Evolutionary conservation across 192 early-diverging fungal species (phyloP).

Genomic region (Coemansia sp.): DNA sequence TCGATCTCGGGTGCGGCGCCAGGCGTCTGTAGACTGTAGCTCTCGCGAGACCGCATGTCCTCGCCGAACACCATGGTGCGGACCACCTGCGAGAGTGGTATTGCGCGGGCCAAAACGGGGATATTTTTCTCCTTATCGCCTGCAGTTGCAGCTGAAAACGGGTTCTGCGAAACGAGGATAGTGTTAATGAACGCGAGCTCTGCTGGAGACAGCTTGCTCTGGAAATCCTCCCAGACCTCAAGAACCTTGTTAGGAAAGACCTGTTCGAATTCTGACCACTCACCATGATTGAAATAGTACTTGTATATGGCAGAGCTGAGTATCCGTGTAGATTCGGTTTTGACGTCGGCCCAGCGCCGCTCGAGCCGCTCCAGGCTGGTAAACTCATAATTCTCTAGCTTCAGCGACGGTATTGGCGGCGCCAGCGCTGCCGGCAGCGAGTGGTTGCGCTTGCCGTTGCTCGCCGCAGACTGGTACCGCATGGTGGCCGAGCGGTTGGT

Average conservation of each 20-base stretch:
- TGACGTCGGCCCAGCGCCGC: slow-evolving; percentile 47
- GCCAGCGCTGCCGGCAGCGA: slow-evolving; percentile 40
- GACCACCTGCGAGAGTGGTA: slow-evolving; percentile 43
- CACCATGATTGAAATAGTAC: slow-evolving; percentile 55
- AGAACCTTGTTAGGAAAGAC: slow-evolving; percentile 48
- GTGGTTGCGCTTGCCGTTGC: slow-evolving; percentile 44
- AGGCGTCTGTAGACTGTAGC: slow-evolving; percentile 36
- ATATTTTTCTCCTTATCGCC: slow-evolving; percentile 37
- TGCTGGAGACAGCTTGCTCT: slow-evolving; percentile 28
- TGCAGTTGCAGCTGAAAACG: slow-evolving; percentile 35
- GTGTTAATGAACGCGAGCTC: slow-evolving; percentile 46
- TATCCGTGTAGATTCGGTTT: slow-evolving; percentile 46
- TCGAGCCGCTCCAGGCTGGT: slow-evolving; percentile 50
- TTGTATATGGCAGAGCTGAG: slow-evolving; percentile 56
- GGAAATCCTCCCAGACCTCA: slow-evolving; percentile 44
- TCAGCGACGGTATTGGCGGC: slow-evolving; percentile 14
- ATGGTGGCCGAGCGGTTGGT: neutral
- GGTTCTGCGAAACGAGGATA: slow-evolving; percentile 49
- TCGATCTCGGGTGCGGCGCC: slow-evolving; percentile 25
- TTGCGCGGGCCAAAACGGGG: slow-evolving; percentile 42
- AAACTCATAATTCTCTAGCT: slow-evolving; percentile 52
- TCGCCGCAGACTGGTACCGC: neutral
- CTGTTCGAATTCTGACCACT: slow-evolving; percentile 50
- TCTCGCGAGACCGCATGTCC: slow-evolving; percentile 45
- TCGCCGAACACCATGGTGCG: slow-evolving; percentile 45